Conservation (phyloP, 805 yeast genomes). For the Metschnikowia amazonensis region DNA sequence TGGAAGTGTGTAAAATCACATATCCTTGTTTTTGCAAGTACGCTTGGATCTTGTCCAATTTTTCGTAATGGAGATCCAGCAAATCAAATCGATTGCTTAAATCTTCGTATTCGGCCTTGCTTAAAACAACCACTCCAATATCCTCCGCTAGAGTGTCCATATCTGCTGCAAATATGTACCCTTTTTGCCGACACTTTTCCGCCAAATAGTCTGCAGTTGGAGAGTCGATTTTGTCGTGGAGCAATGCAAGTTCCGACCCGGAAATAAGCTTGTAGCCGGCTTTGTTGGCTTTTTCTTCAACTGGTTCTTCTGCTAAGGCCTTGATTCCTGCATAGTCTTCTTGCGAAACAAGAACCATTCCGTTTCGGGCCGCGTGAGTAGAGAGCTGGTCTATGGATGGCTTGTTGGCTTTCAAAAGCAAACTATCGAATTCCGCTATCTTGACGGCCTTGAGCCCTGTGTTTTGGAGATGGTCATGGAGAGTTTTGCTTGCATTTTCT, state of each 20-base stretch:
- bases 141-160: constrained; percentile 1
- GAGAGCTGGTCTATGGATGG: constrained; percentile 28
- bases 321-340: constrained; percentile 24
- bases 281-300: constrained; percentile 9
- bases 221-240: constrained; percentile 1
- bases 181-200: constrained; percentile 1
- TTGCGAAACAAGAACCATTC: constrained; percentile 24
- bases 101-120: constrained; percentile 5
- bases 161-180: background rate
- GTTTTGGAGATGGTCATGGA: constrained; percentile 15
- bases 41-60: background rate
- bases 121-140: constrained; percentile 5
- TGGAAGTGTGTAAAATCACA: constrained; percentile 1
- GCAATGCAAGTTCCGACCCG: constrained; percentile 3
- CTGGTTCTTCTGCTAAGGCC: constrained; percentile 4
- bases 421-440: constrained; percentile 21
- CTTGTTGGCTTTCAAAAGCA: constrained; percentile 18
- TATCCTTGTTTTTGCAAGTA: constrained; percentile 1
- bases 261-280: constrained; percentile 5
- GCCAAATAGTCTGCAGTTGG: constrained; percentile 6
- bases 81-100: constrained; percentile 3
- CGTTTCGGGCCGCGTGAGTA: constrained; percentile 25
- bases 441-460: constrained; percentile 10
- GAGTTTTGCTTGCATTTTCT: constrained; percentile 11
- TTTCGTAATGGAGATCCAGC: background rate